These are phyloP conservation scores for Colletotrichum acutatum DNA, from an alignment of 2,329 filamentous ascomycete species.

Conservation along the genomic window DNA sequence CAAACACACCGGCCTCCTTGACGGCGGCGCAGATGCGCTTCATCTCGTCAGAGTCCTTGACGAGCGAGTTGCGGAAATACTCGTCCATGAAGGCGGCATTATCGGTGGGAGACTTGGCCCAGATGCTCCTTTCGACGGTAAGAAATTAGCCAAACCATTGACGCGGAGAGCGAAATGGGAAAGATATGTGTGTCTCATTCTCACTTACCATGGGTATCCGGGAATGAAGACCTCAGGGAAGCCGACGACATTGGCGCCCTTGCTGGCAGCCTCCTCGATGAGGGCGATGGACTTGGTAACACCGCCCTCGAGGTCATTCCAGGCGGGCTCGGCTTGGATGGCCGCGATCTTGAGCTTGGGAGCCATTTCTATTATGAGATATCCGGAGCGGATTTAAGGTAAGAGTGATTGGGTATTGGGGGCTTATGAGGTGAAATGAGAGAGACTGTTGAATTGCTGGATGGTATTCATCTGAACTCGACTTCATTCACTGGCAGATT, in stretches of 20 bases:
- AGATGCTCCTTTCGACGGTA: slow-evolving; percentile 40
- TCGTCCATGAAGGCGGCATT: slow-evolving; percentile 54
- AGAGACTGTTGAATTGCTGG: neutral
- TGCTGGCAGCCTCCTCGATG: slow-evolving; percentile 44
- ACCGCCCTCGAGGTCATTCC: slow-evolving; percentile 43
- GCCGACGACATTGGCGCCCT: slow-evolving; percentile 47
- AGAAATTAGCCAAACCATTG: neutral
- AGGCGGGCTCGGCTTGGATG: slow-evolving; percentile 41
- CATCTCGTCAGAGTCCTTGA: slow-evolving; percentile 54
- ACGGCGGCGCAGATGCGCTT: slow-evolving; percentile 55
- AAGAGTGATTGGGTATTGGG: neutral
- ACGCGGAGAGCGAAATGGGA: neutral
- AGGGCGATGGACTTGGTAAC: slow-evolving; percentile 49
- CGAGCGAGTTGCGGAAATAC: slow-evolving; percentile 57
- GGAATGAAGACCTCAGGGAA: slow-evolving; percentile 60
- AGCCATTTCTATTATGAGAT: neutral
- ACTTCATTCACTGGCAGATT: neutral
- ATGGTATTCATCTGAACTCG: neutral
- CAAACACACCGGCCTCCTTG: slow-evolving; percentile 55
- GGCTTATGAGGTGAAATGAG: neutral
- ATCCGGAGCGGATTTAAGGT: neutral
- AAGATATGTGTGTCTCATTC: no score
- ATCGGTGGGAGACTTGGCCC: slow-evolving; percentile 39
- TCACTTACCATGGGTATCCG: slow-evolving; percentile 56
- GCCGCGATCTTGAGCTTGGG: slow-evolving; percentile 40